These are phyloP conservation scores for Annona squamosa DNA, from an alignment of 164 flowering plant genomes.

Conservation along the genomic window DNA sequence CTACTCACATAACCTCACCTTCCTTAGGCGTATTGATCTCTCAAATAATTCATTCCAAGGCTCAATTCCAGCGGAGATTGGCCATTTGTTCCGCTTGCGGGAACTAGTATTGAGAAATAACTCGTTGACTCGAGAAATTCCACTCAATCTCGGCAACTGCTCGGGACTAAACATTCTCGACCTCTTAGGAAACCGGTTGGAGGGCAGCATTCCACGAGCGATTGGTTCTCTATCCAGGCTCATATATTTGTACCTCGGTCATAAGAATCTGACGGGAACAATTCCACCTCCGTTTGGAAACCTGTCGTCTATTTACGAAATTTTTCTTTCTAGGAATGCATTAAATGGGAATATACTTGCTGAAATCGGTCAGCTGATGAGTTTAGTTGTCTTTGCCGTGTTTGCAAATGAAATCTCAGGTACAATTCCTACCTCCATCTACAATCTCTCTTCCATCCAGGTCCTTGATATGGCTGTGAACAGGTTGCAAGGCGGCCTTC, in stretches of 20 bases:
- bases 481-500: constrained; percentile 23
- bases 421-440: neutral
- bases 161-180: constrained; percentile 19
- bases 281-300: neutral
- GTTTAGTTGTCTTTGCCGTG: neutral
- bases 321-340: neutral
- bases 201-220: neutral
- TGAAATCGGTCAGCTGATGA: neutral
- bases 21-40: constrained; percentile 28
- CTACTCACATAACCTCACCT: constrained; percentile 35
- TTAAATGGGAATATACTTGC: neutral
- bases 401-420: neutral
- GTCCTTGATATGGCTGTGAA: neutral
- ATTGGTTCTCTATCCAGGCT: neutral
- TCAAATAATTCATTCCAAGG: constrained; percentile 27
- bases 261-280: neutral
- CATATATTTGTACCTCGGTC: neutral
- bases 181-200: neutral
- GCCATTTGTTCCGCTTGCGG: constrained; percentile 23
- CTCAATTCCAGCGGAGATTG: constrained; percentile 23
- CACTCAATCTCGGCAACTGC: constrained; percentile 19
- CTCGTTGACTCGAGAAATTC: constrained; percentile 24
- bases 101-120: constrained; percentile 27
- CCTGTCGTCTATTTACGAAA: neutral
- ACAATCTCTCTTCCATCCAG: neutral